These are phyloP conservation scores for Fusarium sulawesiense DNA, from an alignment of 2,329 filamentous ascomycete genomes.

Conservation along the genomic window DNA sequence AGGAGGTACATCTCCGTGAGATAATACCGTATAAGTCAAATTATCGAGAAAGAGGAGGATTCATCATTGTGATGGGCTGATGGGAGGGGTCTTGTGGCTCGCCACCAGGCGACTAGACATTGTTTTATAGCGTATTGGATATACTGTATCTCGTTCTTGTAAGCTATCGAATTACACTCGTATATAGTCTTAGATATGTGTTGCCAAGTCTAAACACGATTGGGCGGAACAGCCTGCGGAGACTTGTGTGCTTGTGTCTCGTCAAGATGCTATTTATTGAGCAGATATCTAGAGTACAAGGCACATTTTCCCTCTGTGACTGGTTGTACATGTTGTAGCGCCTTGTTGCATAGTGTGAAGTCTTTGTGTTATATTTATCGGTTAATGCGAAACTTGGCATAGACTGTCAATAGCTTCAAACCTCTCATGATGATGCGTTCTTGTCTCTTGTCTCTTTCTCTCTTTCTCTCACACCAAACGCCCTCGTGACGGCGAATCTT, in stretches of 20 bases:
- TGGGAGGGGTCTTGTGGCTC: slow-evolving; percentile 5
- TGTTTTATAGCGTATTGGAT: slow-evolving; percentile 30
- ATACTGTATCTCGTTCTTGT: slow-evolving; percentile 3
- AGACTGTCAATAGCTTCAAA: background rate
- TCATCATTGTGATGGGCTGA: slow-evolving; percentile 2
- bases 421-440: background rate
- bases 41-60: slow-evolving; percentile 1
- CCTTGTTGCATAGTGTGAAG: slow-evolving; percentile 3
- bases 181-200: slow-evolving; percentile 6
- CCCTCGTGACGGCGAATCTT: slow-evolving; percentile 18
- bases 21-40: slow-evolving; percentile 25
- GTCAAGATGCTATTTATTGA: slow-evolving; percentile 24
- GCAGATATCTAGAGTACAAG: slow-evolving; percentile 18
- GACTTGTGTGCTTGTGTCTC: slow-evolving; percentile 16
- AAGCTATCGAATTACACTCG: background rate
- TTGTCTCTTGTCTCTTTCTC: slow-evolving; percentile 24
- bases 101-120: slow-evolving; percentile 5
- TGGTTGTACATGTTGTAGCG: slow-evolving; percentile 28
- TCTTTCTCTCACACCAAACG: slow-evolving; percentile 16
- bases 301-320: slow-evolving; percentile 6
- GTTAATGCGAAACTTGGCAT: background rate
- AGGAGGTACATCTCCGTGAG: slow-evolving; percentile 15
- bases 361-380: slow-evolving; percentile 2
- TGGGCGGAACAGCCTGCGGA: slow-evolving; percentile 10
- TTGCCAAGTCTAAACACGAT: background rate